phyloP scores from a whole-genome alignment of 1,284 basidiomycete genomes.

The Naganishia albida region DNA sequence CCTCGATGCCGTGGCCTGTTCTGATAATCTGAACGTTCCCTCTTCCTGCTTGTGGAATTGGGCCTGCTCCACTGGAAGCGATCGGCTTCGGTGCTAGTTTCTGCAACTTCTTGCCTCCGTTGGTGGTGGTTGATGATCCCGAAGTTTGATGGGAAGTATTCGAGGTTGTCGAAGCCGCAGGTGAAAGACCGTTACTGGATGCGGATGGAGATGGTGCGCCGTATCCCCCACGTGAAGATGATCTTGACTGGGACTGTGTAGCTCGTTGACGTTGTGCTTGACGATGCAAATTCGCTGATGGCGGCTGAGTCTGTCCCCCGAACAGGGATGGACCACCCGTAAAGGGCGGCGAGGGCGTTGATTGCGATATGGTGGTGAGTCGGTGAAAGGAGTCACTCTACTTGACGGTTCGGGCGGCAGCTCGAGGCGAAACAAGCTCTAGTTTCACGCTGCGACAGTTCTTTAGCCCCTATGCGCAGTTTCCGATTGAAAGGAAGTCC shows the following conservation, averaged over 20 bases:
- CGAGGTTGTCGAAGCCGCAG: conserved; percentile 24
- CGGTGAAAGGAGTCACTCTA: conserved; percentile 9
- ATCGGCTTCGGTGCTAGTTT: conserved; percentile 28
- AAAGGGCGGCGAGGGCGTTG: conserved; percentile 31
- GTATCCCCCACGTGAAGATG: conserved; percentile 25
- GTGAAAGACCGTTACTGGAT: conserved; percentile 24
- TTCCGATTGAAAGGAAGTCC: conserved; percentile 11
- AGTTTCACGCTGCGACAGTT: conserved; percentile 8
- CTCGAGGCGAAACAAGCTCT: background rate
- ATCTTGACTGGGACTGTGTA: conserved; percentile 19
- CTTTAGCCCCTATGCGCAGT: background rate
- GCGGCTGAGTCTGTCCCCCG: conserved; percentile 13
- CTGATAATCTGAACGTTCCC: conserved; percentile 20
- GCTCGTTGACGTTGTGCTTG: conserved; percentile 26
- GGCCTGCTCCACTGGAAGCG: conserved; percentile 5
- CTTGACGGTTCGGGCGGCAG: background rate
- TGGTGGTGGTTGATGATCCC: conserved; percentile 9
- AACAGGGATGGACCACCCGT: conserved; percentile 18
- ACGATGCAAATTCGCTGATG: conserved; percentile 17
- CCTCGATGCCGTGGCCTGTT: conserved; percentile 22
- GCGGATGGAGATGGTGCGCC: conserved; percentile 6
- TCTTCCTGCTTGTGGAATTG: conserved; percentile 8
- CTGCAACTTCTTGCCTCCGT: conserved; percentile 22
- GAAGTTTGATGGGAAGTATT: conserved; percentile 16
- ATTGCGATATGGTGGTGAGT: conserved; percentile 26